Percentiles rank a stretch among this genome's conserved stretches.
Conservation (phyloP, 208 protist genomes). For the Wallacemonas sp. region DNA sequence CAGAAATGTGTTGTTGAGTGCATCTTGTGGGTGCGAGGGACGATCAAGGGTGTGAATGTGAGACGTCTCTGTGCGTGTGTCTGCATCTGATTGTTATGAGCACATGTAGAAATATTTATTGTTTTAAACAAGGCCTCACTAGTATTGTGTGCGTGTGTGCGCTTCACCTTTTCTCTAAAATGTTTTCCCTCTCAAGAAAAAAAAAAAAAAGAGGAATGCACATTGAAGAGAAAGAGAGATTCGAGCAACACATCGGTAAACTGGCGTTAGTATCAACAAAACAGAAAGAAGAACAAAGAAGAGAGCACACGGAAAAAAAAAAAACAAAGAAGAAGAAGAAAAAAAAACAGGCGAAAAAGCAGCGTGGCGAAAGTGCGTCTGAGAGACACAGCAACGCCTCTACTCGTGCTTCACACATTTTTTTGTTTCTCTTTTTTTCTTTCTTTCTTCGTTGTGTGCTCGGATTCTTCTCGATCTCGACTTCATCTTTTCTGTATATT, state of each 20-base stretch:
- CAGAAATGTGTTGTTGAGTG: too few species aligned
- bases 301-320: neutral
- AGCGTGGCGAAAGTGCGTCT: neutral
- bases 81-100: too few species aligned
- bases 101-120: too few species aligned
- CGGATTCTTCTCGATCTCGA: neutral
- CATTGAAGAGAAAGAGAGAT: neutral
- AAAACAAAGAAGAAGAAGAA: slow-evolving; percentile 13
- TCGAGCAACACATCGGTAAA: too few species aligned
- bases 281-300: neutral
- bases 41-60: too few species aligned
- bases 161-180: neutral
- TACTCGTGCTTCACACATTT: neutral
- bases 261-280: too few species aligned
- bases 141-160: too few species aligned
- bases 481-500: too few species aligned
- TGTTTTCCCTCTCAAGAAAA: too few species aligned
- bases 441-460: neutral
- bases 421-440: neutral
- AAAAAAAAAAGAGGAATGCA: slow-evolving; percentile 2
- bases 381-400: neutral
- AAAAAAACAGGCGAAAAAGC: neutral
- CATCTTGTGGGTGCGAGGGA: too few species aligned
- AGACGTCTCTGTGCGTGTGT: too few species aligned
- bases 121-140: too few species aligned